Base-by-base conservation (phyloP, 2,329 filamentous ascomycete genomes). In the Arthrinium phaeospermum region DNA sequence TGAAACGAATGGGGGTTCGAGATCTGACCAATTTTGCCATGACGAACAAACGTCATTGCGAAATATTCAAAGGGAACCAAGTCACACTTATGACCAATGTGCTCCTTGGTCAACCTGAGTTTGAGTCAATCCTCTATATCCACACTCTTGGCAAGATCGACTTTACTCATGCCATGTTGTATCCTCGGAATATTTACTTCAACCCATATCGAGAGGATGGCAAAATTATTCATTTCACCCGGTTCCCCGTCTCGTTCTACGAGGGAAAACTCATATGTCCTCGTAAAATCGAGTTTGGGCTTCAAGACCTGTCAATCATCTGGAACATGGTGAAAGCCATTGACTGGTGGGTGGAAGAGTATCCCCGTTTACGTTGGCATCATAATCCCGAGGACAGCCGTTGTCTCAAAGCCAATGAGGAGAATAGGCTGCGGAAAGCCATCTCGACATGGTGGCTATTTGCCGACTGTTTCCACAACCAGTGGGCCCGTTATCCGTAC, bases 381-480 rank as follows among this genome's bases (percentile, higher is more conserved):
- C 81, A 85, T 1, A 77, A 82, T 13, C 83, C 83, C 0, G 83
- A 85, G 71, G 79, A 85, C 68, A 84, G 85, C 53, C 84, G 88
- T 22, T 82, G 81, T 49, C 81, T 90, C 7, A 78, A 79, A 10
- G 70, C 77, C 0, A 78, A 82, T 37, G 88, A 90, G 75, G 81
- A 81, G 41, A 74, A 78, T n/a, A 83, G 87, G 68, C 82, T 89
- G 69, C 84, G 88, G 6, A 82, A 83, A 73, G 87, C 86, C 0
- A 78, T 90, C 44, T 88, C 87, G 69, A 80, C 82, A 45, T 90
- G 87, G 87, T 89, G 87, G 87, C 81, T 88, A 4, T 90, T 87
- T 74, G 82, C 86, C 8, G 83, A 83, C 46, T 85, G 87, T 73
- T 89, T 89, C 72, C 87, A 90, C 67, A 84, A 84, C 14, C 83